Base-by-base conservation (phyloP, 169 alveolate species). In the Eimeria falciformis region DNA sequence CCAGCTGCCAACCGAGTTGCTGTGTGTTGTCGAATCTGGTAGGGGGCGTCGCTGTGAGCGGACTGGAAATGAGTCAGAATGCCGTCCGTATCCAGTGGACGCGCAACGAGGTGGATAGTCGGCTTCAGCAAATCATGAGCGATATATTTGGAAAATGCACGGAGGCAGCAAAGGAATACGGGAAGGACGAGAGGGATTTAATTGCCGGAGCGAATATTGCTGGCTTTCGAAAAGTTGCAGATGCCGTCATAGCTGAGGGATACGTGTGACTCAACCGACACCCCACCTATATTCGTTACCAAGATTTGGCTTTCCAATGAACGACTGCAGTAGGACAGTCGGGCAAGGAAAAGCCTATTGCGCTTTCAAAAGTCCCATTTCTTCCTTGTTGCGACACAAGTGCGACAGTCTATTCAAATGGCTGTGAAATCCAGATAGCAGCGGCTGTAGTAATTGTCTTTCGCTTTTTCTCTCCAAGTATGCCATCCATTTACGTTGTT, bases 1-100 rank as follows among this genome's bases (percentile, higher is more conserved):
- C n/a, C n/a, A n/a, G n/a, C n/a, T n/a, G n/a, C n/a, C n/a, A n/a
- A n/a, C n/a, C n/a, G n/a, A n/a, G n/a, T n/a, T n/a, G n/a, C n/a
- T n/a, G n/a, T n/a, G n/a, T n/a, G n/a, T n/a, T n/a, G n/a, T n/a
- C n/a, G n/a, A n/a, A 5, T 53, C 5, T 65, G 5, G 53, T 78
- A 62, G 98, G 98, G 9, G 98, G 98, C 3, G 98, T 97, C 27
- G 97, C 97, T 50, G 97, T 96, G 46, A 96, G 97, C 77, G 98
- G 97, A 12, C 91, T 97, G 29, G 98, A 97, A 73, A 97, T 97
- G 98, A 88, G 96, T 40, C 98, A 97, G 91, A 96, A 97, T 92
- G 94, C 96, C 50, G 95, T 93, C 92, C 94, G 96, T 17, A 29
- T 94, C 3, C 58, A 88, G 73, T 97, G 98, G 98, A 92, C 94